Conservation (phyloP, 2,329 filamentous ascomycete genomes). For the Epichloe coenophiala region DNA sequence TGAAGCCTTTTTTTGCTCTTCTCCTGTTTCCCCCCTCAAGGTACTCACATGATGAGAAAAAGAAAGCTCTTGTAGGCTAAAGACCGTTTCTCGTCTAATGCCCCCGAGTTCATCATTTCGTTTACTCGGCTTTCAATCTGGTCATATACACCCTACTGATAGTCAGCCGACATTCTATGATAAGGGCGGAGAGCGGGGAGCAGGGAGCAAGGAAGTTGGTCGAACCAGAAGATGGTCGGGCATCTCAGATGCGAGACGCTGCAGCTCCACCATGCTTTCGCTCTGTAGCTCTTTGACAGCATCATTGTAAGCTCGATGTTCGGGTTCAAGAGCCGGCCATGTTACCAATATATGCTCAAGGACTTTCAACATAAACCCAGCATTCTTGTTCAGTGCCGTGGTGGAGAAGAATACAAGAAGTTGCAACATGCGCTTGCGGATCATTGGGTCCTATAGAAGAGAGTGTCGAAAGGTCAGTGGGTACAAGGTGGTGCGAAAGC, state of each 20-base stretch:
- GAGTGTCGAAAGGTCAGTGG: neutral
- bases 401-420: constrained; percentile 77
- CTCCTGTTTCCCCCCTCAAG: neutral
- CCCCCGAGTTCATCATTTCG: constrained; percentile 60
- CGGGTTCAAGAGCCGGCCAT: constrained; percentile 58
- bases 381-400: constrained; percentile 61
- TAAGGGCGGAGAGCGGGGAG: too few relatives aligned
- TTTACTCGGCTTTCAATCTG: constrained; percentile 73
- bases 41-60: constrained; percentile 70
- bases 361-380: constrained; percentile 74
- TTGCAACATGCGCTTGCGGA: constrained; percentile 69
- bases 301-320: constrained; percentile 65
- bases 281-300: constrained; percentile 80
- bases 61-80: constrained; percentile 82
- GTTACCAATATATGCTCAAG: constrained; percentile 84
- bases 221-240: constrained; percentile 72
- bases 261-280: constrained; percentile 75
- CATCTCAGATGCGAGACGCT: constrained; percentile 79
- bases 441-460: constrained; percentile 53
- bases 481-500: neutral
- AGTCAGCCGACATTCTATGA: neutral
- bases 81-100: constrained; percentile 67
- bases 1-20: neutral
- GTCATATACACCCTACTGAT: constrained; percentile 60
- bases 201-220: neutral